Base-by-base conservation (phyloP, 768 basidiomycete genomes). In the Kwoniella sp. region DNA sequence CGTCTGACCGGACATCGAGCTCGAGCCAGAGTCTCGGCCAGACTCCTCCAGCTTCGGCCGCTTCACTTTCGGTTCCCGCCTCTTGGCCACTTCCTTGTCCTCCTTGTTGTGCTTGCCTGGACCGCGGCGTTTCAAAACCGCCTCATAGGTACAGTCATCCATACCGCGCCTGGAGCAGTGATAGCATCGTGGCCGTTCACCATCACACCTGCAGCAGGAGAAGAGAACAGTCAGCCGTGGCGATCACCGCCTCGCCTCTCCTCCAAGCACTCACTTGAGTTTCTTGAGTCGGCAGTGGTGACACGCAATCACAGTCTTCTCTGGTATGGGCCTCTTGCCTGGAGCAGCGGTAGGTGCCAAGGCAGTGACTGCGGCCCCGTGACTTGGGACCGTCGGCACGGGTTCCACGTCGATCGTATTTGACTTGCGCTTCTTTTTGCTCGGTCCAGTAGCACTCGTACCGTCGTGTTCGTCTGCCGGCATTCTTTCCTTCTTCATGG, bases 31-130 rank as follows among this genome's bases (percentile, higher is more conserved):
- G 23, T 15, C 44, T n/a, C n/a, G n/a, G n/a, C n/a, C n/a, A 22
- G n/a, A 9, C 15, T 25, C 28, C 22, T 15, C 17, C n/a, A 33
- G 20, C 42, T 44, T 23, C 15, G n/a, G 36, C 34, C 26, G 15
- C 46, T 27, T 20, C 26, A 34, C 31, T 40, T 37, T 19, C 36
- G 22, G 28, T 53, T 32, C 42, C 19, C 45, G 17, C 20, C 42
- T 5, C 25, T 43, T 17, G 44, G 27, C 11, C 14, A 5, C 9
- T 40, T 36, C 5, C 10, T 45, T 29, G 26, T 53, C 56, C 43
- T 62, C 50, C 43, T 70, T 72, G 36, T 63, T 70, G 42, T 71
- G 69, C 59, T 65, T 71, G 15, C 74, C 74, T 14, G 71, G 73
- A 14, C 74, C 74, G 28, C 74, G 53, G 5, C 74, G 66, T 15